Evolutionary conservation across 257 asterid genomes (phyloP).

Genomic region (Jacaranda mimosifolia): DNA sequence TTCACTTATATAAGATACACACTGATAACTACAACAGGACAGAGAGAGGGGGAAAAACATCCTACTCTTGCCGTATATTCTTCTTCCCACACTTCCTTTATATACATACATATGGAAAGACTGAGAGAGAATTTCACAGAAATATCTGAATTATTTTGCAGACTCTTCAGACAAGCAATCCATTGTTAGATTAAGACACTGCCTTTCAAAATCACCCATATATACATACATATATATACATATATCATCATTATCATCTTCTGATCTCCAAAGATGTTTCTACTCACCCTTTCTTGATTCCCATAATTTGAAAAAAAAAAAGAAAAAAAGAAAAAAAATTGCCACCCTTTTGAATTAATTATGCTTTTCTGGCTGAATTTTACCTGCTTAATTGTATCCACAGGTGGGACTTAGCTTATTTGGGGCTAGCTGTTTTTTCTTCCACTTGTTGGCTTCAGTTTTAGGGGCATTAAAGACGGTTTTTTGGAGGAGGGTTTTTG

Average conservation of each 20-base stretch:
- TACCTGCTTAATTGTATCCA: conserved; percentile 31
- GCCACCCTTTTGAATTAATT: conserved; percentile 19
- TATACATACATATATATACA: too few relatives aligned
- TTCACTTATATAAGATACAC: not conserved
- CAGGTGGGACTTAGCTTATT: conserved; percentile 44
- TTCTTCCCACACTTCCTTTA: not conserved
- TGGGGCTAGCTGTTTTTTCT: conserved; percentile 35
- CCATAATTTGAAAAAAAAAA: not conserved
- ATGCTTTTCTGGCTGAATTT: conserved; percentile 6
- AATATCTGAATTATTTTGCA: not conserved
- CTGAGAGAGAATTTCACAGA: conserved; percentile 25
- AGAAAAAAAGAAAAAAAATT: not conserved
- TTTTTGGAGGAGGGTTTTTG: conserved; percentile 34
- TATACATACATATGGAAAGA: not conserved
- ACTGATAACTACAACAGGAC: conserved; percentile 38
- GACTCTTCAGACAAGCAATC: not conserved
- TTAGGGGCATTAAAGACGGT: conserved; percentile 43
- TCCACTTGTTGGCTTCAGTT: conserved; percentile 43
- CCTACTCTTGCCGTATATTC: not conserved
- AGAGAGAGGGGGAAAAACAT: not conserved
- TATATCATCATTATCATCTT: too few relatives aligned
- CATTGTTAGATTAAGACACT: not conserved
- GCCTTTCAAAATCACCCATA: conserved; percentile 39
- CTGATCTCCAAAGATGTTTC: too few relatives aligned
- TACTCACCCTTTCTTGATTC: too few relatives aligned